Evolutionary conservation across 495 filamentous ascomycete genomes (phyloP), one percentile per base, ranked within the genome.

Genomic region (Bathelium albidoporum): DNA sequence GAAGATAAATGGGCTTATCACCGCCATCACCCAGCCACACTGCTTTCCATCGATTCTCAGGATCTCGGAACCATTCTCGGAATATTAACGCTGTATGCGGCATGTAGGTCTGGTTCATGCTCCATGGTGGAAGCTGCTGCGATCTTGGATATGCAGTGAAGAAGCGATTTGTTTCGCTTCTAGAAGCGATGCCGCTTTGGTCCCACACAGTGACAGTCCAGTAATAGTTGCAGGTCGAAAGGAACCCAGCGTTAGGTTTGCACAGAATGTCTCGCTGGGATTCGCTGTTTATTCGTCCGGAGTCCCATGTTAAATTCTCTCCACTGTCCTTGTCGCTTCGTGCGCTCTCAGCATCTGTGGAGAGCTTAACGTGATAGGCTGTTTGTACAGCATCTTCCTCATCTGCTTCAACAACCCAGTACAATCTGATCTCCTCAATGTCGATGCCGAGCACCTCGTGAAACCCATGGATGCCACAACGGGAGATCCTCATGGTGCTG

Each of bases 101-200:
- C 49, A 55, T 55, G 49, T 55, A 55, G 5, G 49, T 55, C 26
- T 55, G 49, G 18, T 55, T 55, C 49, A 55, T 55, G 26, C 49
- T 55, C 49, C 49, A 55, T 29, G 49, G 49, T n/a, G 49, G 49
- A 55, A 55, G 49, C 49, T 22, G 49, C n/a, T 55, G 49, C 49
- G 49, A 55, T 29, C 26, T 55, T n/a, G 49, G 49, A 55, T 55
- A 55, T 22, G 49, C 49, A 29, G 49, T 55, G 49, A 55, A 55
- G 26, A 55, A 55, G 49, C 26, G 49, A 29, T 55, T 55, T 22
- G 26, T 55, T 10, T 22, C 49, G 26, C 49, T 55, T 22, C 20
- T 22, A 18, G n/a, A 55, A 29, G 49, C 49, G 10, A n/a, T 29
- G 20, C 26, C 49, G 49, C 49, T 22, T 22, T 55, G 49, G 49